Conservation (phyloP, 306 rosid genomes). For the Fragaria iinumae region DNA sequence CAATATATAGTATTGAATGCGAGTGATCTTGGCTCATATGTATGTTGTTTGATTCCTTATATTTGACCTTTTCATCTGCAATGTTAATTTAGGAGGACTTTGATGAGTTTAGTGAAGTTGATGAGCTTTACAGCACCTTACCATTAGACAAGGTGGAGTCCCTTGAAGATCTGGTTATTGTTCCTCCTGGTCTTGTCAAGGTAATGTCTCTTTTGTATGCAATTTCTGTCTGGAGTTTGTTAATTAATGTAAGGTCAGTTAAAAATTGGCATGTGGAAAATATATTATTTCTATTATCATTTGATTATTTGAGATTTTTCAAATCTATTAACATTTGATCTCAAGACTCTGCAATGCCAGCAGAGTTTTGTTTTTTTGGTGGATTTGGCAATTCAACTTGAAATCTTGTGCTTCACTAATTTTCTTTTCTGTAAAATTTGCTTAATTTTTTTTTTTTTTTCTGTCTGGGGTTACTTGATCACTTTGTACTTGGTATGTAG, state of each 20-base stretch:
- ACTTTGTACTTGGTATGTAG: not conserved
- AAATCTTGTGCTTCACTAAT: no score
- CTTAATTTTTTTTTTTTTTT: not conserved
- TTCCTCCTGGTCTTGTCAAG: constrained; percentile 83
- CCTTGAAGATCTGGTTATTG: constrained; percentile 84
- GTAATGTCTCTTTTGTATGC: constrained; percentile 30
- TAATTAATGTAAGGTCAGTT: not conserved
- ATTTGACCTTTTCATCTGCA: constrained; percentile 18
- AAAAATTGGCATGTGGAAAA: not conserved
- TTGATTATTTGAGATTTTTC: not conserved
- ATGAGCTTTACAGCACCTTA: constrained; percentile 78
- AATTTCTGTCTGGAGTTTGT: not conserved
- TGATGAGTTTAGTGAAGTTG: constrained; percentile 85
- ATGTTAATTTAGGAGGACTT: constrained; percentile 68
- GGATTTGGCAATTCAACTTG: not conserved
- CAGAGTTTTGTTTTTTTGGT: not conserved
- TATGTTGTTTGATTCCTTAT: not conserved
- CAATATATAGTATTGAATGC: not conserved
- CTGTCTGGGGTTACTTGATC: not conserved
- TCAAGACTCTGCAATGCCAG: not conserved
- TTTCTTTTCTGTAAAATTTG: not conserved
- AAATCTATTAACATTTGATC: not conserved
- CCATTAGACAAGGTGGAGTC: constrained; percentile 93
- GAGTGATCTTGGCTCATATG: not conserved
- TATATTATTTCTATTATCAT: not conserved